These are phyloP conservation scores for Mycena galericulata DNA, from an alignment of 768 basidiomycete species.

Conservation along the genomic window DNA sequence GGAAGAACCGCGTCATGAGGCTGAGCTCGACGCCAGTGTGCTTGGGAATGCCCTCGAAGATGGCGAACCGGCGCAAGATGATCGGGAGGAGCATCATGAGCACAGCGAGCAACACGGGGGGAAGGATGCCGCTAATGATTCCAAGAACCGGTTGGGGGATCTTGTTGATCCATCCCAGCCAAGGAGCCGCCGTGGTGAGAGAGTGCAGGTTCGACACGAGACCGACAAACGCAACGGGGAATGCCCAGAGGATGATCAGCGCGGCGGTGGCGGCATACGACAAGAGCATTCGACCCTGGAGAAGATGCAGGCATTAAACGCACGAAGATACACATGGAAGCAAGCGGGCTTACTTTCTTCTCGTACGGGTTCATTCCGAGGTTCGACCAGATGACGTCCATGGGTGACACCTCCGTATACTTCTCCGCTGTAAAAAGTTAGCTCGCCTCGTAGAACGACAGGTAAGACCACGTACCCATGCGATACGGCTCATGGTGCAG, in stretches of 20 bases:
- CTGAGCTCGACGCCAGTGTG: conserved; percentile 86
- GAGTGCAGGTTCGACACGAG: conserved; percentile 82
- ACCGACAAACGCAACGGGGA: conserved; percentile 92
- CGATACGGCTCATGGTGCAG: conserved; percentile 85
- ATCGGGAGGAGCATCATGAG: conserved; percentile 91
- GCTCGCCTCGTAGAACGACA: neutral
- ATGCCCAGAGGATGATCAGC: conserved; percentile 88
- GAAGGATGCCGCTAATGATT: conserved; percentile 90
- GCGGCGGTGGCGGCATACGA: conserved; percentile 83
- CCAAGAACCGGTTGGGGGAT: conserved; percentile 77
- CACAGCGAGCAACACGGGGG: conserved; percentile 88
- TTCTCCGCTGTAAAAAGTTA: conserved; percentile 54
- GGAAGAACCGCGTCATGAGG: conserved; percentile 92
- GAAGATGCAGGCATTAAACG: neutral
- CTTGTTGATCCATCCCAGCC: conserved; percentile 88
- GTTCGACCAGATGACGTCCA: conserved; percentile 94
- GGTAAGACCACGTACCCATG: conserved; percentile 63
- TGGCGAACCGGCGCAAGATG: conserved; percentile 80
- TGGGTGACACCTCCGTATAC: conserved; percentile 86
- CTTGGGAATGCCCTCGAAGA: conserved; percentile 92
- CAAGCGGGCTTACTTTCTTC: conserved; percentile 57
- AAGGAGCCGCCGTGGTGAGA: conserved; percentile 71
- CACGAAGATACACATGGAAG: neutral
- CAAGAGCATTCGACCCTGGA: conserved; percentile 64
- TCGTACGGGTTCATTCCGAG: conserved; percentile 92